phyloP scores from a whole-genome alignment of 257 asterid species.

The Solanum ahanhuiri region DNA sequence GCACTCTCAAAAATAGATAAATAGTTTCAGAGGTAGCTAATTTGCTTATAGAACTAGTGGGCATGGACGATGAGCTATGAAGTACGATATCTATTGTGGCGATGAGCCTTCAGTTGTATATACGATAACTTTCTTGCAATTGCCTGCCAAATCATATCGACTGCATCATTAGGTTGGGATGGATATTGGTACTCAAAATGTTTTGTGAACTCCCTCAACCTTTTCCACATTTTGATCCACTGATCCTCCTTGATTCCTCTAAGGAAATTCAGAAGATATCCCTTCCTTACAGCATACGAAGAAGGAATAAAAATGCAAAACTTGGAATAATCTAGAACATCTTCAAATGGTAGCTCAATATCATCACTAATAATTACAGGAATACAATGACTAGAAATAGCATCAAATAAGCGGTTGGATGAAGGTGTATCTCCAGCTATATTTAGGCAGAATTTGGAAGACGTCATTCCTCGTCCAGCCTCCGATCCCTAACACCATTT shows the following conservation, averaged over 20 bases:
- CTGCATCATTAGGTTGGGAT: conserved; percentile 52
- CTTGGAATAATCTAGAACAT: conserved; percentile 53
- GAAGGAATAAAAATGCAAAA: conserved; percentile 56
- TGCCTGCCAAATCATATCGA: conserved; percentile 87
- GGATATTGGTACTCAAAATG: conserved; percentile 64
- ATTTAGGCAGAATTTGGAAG: conserved; percentile 67
- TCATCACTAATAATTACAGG: conserved; percentile 86
- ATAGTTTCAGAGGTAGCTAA: background rate
- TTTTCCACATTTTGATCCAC: conserved; percentile 57
- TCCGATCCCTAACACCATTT: conserved; percentile 29
- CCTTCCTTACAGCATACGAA: conserved; percentile 45
- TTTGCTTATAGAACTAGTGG: background rate
- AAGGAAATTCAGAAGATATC: conserved; percentile 52
- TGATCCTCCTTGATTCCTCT: conserved; percentile 42
- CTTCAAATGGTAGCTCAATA: conserved; percentile 76
- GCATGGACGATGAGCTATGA: conserved; percentile 11
- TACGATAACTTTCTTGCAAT: conserved; percentile 32
- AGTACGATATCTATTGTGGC: conserved; percentile 48
- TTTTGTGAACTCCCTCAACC: conserved; percentile 28
- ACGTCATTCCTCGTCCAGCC: conserved; percentile 60
- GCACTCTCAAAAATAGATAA: background rate
- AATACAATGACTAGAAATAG: conserved; percentile 71
- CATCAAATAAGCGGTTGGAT: conserved; percentile 75
- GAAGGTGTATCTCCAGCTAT: conserved; percentile 91
- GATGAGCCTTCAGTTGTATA: conserved; percentile 30